Evolutionary conservation across 140 eudicot species (phyloP), one percentile per base, ranked within the genome.

Genomic region (Senecio squalidus): DNA sequence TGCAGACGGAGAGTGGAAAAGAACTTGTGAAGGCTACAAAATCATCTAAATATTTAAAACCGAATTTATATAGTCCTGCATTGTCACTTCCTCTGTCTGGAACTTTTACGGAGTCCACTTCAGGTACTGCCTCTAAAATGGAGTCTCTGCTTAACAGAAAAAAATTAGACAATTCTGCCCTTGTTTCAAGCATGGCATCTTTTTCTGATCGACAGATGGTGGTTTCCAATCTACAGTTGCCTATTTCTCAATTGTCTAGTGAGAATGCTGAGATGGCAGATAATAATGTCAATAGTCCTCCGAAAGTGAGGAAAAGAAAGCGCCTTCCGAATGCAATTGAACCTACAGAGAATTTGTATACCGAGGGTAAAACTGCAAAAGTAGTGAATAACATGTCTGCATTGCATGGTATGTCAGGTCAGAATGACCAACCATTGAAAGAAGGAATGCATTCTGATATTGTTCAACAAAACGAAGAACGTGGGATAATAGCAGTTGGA

Each of bases 191-290:
- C 76, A 71, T 83, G 78, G 76, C 94, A 74, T 91, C 96, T 71
- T 86, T 91, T 86, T 81, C 94, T 83, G 94, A 86, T 81, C 75
- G 74, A 69, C 80, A 75, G 56, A 80, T 89, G 83, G 77, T 80
- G 88, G 88, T 88, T 16, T 55, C 71, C 53, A 67, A 68, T 66
- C 23, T 30, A 34, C 79, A 80, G 62, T 66, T 76, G n/a, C n/a
- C n/a, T n/a, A n/a, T n/a, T n/a, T n/a, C n/a, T n/a, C n/a, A n/a
- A n/a, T n/a, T n/a, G 61, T 62, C 85, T 43, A 71, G 48, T 30
- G 78, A 70, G 66, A n/a, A n/a, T n/a, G n/a, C n/a, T n/a, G n/a
- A n/a, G n/a, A n/a, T n/a, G n/a, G 81, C 72, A 18, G 81, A 81
- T 62, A 69, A 69, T 48, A 80, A 52, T 51, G 64, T 79, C 23